Evolutionary conservation across 768 basidiomycete species (phyloP), one percentile per base, ranked within the genome.

Genomic region (Panellus pusillus): DNA sequence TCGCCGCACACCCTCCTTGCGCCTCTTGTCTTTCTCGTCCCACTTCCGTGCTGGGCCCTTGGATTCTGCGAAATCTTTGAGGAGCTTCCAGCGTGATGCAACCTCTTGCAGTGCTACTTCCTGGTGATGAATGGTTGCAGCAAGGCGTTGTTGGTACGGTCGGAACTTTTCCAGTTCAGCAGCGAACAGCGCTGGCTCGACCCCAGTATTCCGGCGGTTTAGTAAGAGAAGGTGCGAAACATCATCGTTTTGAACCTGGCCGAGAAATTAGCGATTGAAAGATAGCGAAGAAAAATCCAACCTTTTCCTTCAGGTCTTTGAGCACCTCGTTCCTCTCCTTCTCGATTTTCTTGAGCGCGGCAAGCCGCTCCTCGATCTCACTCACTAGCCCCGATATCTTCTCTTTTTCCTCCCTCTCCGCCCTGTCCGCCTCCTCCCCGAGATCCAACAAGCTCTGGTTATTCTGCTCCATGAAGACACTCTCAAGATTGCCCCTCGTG

Each of bases 301-400:
- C 95, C 83, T 96, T 97, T 40, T 98, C 95, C 68, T 98, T 99
- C 44, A 99, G 74, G 65, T 98, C 97, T 66, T 91, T 94, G 49
- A 98, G 70, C 0, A 93, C 86, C 61, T 95, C 90, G 11, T 80
- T 82, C 44, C 96, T 75, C 72, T 98, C 96, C 52, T 83, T 82
- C 41, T 86, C 79, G 56, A 99, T 87, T 74, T 93, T 89, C 68
- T 81, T 86, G 44, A 98, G 66, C 63, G 86, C 76, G 24, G 84
- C 86, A 14, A 98, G 68, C 44, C 84, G 74, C 53, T 95, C 88
- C 59, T 91, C 89, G 54, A 93, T 87, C 63, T 89, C 87, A 2
- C 75, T 73, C 0, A 94, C 87, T 50, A 80, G 78, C 40, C 76
- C 76, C 7, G 75, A 73, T 50, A 94, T 86, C 68, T 84, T 87